Conservation (phyloP, 2,329 filamentous ascomycete genomes). For the Pseudogymnoascus sp. region DNA sequence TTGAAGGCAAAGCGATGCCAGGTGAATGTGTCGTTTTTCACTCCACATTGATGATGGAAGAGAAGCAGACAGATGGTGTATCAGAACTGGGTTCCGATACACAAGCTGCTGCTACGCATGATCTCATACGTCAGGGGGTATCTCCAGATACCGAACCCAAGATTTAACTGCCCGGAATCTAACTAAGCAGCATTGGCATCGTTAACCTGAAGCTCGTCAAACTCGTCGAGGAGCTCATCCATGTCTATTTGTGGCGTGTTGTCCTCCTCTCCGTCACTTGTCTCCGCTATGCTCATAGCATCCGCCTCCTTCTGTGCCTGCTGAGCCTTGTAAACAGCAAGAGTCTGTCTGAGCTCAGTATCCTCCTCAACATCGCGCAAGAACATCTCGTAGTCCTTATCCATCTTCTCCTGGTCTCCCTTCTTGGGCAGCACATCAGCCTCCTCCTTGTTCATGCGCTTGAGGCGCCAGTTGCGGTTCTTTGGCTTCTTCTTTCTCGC, state of each 20-base stretch:
- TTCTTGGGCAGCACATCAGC: conserved; percentile 80
- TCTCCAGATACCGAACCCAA: not conserved
- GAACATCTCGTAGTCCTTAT: conserved; percentile 96
- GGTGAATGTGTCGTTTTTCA: not conserved
- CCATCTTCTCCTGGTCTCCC: conserved; percentile 77
- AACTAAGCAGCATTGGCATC: conserved; percentile 14
- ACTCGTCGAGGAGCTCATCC: conserved; percentile 81
- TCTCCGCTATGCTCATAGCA: conserved; percentile 61
- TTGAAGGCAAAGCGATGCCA: not conserved
- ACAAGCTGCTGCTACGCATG: not conserved
- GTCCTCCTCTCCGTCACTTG: conserved; percentile 52
- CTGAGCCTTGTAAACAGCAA: conserved; percentile 73
- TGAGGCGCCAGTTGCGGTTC: conserved; percentile 85
- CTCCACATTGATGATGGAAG: not conserved
- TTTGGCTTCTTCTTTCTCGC: conserved; percentile 74
- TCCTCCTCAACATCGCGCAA: conserved; percentile 95
- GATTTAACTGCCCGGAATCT: not conserved
- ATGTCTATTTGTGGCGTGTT: conserved; percentile 64
- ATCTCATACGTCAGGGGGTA: not conserved
- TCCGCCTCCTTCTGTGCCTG: conserved; percentile 44
- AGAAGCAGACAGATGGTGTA: not conserved
- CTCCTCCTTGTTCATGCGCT: conserved; percentile 86
- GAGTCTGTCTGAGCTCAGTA: conserved; percentile 70
- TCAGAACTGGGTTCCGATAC: not conserved
- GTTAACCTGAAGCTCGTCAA: conserved; percentile 72